Evolutionary conservation across 345 rosid species (phyloP).

Genomic region (Camelina laxa): DNA sequence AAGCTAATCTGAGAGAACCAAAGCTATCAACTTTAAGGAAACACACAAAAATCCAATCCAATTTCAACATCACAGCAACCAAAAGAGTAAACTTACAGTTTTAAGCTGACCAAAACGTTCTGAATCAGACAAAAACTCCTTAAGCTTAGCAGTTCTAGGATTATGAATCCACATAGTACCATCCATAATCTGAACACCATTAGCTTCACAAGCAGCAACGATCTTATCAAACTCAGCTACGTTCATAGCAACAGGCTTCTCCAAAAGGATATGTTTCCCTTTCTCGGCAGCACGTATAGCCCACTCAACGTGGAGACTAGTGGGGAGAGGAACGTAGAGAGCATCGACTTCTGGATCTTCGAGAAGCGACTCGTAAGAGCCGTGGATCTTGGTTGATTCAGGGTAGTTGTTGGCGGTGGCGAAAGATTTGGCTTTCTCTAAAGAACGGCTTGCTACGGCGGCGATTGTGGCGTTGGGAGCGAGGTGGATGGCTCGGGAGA

Average conservation of each 20-base stretch:
- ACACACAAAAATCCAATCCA: background rate
- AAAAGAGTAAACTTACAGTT: conserved; percentile 46
- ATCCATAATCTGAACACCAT: conserved; percentile 89
- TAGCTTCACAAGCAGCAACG: conserved; percentile 67
- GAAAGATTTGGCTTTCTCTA: conserved; percentile 65
- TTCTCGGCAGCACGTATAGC: conserved; percentile 70
- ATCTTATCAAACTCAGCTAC: conserved; percentile 72
- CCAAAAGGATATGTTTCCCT: conserved; percentile 79
- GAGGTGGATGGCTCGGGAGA: conserved; percentile 66
- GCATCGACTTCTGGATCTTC: conserved; percentile 80
- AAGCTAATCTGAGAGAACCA: conserved; percentile 2
- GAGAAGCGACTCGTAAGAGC: conserved; percentile 79
- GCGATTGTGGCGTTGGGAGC: conserved; percentile 74
- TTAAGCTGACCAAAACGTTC: conserved; percentile 75
- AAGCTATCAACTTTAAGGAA: background rate
- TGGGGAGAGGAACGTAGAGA: conserved; percentile 79
- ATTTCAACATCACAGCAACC: conserved; percentile 1
- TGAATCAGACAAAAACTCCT: conserved; percentile 58
- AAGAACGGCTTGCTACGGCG: conserved; percentile 77
- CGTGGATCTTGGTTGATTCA: conserved; percentile 60
- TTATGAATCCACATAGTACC: conserved; percentile 97
- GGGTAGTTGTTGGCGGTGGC: conserved; percentile 74
- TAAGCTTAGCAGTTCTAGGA: conserved; percentile 72
- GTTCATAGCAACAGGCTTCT: conserved; percentile 80
- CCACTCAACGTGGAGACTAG: conserved; percentile 81